Conservation (phyloP, 495 filamentous ascomycete species). For the Podospora pseudoanserina region DNA sequence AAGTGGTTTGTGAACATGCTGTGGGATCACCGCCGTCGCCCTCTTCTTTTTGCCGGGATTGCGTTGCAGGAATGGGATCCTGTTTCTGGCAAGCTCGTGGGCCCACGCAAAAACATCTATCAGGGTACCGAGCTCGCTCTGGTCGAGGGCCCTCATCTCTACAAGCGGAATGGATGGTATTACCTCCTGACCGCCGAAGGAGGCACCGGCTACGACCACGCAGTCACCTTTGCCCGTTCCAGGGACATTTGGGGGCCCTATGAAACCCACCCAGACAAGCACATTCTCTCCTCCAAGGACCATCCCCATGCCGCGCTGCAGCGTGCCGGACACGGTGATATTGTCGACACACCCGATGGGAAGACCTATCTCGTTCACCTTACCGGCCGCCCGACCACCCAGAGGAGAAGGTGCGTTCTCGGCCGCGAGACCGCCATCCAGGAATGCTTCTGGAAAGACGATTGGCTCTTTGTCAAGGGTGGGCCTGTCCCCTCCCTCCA, state of each 20-base stretch:
- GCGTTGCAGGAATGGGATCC: conserved; percentile 50
- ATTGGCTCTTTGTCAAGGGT: conserved; percentile 57
- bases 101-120: conserved; percentile 52
- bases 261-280: conserved; percentile 48
- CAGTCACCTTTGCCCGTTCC: conserved; percentile 51
- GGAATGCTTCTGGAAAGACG: conserved; percentile 52
- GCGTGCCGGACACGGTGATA: conserved; percentile 56
- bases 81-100: conserved; percentile 40
- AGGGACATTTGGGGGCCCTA: conserved; percentile 57
- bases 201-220: conserved; percentile 58
- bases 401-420: conserved; percentile 51
- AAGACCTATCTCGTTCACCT: conserved; percentile 55
- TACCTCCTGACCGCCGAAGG: conserved; percentile 68
- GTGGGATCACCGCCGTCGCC: conserved; percentile 49
- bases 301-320: conserved; percentile 46
- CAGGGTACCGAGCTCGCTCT: conserved; percentile 51
- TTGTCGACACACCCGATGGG: conserved; percentile 56
- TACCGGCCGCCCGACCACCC: conserved; percentile 50
- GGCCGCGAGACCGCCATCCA: conserved; percentile 55
- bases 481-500: conserved; percentile 51
- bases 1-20: conserved; percentile 57
- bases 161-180: conserved; percentile 61
- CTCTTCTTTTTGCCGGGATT: conserved; percentile 44
- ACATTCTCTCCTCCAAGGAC: conserved; percentile 47
- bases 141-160: conserved; percentile 62